Evolutionary conservation across 495 filamentous ascomycete genomes (phyloP).

Genomic region (Penicillium robsamsonii): DNA sequence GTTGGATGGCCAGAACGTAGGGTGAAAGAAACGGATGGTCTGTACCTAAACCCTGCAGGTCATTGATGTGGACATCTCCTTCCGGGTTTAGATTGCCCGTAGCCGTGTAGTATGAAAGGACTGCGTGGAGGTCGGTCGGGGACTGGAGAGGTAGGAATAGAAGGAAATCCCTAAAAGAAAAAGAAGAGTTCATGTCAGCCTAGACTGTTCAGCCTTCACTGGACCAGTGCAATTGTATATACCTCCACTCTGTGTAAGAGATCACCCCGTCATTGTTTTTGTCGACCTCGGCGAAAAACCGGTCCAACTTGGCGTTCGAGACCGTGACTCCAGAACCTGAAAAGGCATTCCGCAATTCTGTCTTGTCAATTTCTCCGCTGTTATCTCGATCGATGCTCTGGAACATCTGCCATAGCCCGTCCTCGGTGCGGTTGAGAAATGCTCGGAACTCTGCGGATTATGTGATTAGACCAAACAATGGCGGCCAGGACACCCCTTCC

Average conservation of each 20-base stretch:
- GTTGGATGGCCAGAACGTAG: conserved; percentile 38
- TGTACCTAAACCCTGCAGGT: conserved; percentile 94
- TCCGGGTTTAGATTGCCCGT: conserved; percentile 88
- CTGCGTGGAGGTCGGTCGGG: conserved; percentile 68
- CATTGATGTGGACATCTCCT: conserved; percentile 91
- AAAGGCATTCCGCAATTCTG: conserved; percentile 77
- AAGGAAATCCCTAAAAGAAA: conserved; percentile 73
- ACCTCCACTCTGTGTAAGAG: conserved; percentile 96
- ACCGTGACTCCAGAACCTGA: conserved; percentile 73
- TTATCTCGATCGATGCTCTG: conserved; percentile 80
- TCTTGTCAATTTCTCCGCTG: conserved; percentile 86
- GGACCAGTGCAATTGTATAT: conserved; percentile 33
- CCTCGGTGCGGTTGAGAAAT: conserved; percentile 85
- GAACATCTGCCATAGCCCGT: conserved; percentile 77
- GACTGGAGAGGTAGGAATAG: conserved; percentile 82
- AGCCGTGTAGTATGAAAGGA: conserved; percentile 88
- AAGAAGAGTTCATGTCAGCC: conserved; percentile 11
- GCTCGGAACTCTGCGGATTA: conserved; percentile 69
- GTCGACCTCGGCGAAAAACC: conserved; percentile 88
- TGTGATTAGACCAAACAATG: conserved; percentile 20
- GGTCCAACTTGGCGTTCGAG: conserved; percentile 70
- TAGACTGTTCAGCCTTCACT: conserved; percentile 1
- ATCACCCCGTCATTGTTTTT: conserved; percentile 85
- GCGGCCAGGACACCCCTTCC: conserved; percentile 15
- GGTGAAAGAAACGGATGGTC: conserved; percentile 65